Evolutionary conservation across 768 basidiomycete genomes (phyloP).

Genomic region (Amanita exitialis): DNA sequence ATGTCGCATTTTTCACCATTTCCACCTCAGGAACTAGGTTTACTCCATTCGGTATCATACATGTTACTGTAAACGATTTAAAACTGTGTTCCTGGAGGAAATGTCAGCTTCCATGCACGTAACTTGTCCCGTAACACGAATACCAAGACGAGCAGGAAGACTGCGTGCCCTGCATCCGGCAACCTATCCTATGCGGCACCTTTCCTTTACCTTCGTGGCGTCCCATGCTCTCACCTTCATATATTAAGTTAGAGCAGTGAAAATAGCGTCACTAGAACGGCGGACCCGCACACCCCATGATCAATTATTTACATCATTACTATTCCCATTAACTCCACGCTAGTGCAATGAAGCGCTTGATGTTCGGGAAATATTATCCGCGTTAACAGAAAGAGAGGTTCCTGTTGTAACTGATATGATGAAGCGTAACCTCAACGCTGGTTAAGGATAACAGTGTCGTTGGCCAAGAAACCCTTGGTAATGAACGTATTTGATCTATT

Average conservation of each 20-base stretch:
- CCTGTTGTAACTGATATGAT: neutral
- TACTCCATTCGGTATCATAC: conserved; percentile 7
- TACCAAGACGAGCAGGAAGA: neutral
- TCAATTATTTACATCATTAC: neutral
- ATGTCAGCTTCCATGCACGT: neutral
- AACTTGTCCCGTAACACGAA: neutral
- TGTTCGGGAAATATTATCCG: neutral
- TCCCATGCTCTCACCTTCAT: conserved; percentile 1
- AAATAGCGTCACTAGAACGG: neutral
- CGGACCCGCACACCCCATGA: neutral
- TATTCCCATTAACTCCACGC: neutral
- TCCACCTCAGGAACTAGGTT: conserved; percentile 1
- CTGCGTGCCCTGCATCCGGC: neutral
- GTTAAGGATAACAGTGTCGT: too few relatives aligned
- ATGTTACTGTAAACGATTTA: neutral
- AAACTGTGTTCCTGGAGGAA: conserved; percentile 2
- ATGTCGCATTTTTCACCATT: neutral
- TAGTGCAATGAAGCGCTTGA: neutral
- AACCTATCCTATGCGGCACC: neutral
- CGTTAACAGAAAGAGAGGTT: too few relatives aligned
- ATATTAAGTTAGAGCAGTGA: neutral
- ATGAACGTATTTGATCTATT: neutral
- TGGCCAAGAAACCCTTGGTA: neutral
- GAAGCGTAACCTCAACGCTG: neutral
- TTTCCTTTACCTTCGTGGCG: conserved; percentile 3